A percentile compares a stretch with the other conserved stretches of the same genome.
Evolutionary conservation across 148 eudicot species (phyloP).

Genomic region (Selenicereus undatus): DNA sequence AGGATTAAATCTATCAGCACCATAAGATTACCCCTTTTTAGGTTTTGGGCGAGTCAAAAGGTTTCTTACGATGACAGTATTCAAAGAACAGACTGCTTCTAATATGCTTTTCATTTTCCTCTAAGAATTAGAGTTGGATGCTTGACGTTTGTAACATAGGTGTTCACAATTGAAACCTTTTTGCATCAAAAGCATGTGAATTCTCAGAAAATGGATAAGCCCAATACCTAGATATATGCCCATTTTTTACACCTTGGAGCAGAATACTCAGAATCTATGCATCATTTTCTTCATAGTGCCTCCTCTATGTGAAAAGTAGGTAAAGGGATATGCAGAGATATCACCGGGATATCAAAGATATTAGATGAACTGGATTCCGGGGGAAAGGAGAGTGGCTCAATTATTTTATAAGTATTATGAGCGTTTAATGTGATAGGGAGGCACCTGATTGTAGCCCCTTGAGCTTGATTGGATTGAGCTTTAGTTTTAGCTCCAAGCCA

Average conservation of each 20-base stretch:
- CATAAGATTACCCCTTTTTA: background rate
- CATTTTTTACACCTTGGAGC: background rate
- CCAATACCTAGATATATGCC: background rate
- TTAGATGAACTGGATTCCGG: too few relatives aligned
- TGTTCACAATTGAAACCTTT: background rate
- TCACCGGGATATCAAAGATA: background rate
- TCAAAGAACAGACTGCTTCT: background rate
- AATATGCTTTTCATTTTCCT: background rate
- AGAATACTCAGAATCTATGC: background rate
- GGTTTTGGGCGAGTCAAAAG: background rate
- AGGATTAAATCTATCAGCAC: background rate
- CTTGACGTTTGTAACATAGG: background rate
- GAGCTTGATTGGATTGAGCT: conserved; percentile 26
- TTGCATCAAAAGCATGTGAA: background rate
- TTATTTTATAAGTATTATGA: background rate
- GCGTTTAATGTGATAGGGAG: background rate
- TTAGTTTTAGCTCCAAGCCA: conserved; percentile 52
- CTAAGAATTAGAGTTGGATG: background rate
- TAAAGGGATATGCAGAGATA: background rate
- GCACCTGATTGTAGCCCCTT: conserved; percentile 55
- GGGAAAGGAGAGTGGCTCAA: background rate
- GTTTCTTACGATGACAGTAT: too few relatives aligned
- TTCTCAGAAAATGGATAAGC: background rate
- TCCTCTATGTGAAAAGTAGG: background rate
- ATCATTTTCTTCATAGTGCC: background rate